These are phyloP conservation scores for Trypanosoma avium DNA, from an alignment of 208 protist species.

Conservation along the genomic window DNA sequence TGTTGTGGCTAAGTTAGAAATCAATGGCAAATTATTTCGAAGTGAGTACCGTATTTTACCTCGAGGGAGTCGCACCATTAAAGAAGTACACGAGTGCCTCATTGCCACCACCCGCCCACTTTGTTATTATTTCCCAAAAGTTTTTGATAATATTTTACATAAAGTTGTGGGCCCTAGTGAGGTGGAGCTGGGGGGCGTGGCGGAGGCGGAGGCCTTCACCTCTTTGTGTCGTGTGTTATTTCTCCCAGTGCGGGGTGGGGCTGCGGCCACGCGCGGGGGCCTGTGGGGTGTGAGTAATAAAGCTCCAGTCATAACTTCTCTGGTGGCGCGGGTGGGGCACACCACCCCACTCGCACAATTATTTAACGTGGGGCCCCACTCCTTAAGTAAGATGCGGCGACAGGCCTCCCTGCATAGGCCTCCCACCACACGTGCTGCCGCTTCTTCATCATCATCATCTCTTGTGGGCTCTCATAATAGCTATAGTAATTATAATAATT, in stretches of 20 bases:
- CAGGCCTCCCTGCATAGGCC: too few relatives aligned
- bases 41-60: constrained; percentile 19
- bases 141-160: constrained; percentile 13
- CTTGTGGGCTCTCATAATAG: too few relatives aligned
- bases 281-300: background rate
- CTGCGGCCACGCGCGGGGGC: background rate
- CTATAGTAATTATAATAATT: too few relatives aligned
- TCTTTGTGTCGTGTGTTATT: constrained; percentile 8
- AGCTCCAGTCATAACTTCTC: background rate
- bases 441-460: too few relatives aligned
- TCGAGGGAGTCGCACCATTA: constrained; percentile 3
- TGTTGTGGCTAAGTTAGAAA: constrained; percentile 13
- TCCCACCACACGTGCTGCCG: too few relatives aligned
- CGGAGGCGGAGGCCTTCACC: constrained; percentile 3
- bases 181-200: background rate
- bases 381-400: background rate
- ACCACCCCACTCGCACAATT: background rate
- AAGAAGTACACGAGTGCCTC: constrained; percentile 1
- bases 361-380: background rate
- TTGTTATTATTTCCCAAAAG: background rate
- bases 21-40: constrained; percentile 11
- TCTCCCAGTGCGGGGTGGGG: constrained; percentile 3
- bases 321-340: constrained; percentile 8
- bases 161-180: background rate
- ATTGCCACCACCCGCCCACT: constrained; percentile 1